These are phyloP conservation scores for Aspergillus niger DNA, from an alignment of 2,329 filamentous ascomycete species.

Conservation along the genomic window DNA sequence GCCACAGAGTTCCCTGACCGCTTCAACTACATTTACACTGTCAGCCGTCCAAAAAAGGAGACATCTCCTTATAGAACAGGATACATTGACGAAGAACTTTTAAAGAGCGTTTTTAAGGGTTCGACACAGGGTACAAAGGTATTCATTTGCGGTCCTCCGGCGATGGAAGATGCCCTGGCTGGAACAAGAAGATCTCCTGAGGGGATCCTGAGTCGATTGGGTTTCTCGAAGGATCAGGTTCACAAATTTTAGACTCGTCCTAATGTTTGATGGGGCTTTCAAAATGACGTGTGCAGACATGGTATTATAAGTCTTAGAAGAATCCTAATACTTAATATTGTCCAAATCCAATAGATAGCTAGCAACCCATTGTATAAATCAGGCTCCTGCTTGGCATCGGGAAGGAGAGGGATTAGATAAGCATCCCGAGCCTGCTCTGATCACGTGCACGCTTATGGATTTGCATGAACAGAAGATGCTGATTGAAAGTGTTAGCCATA, in stretches of 20 bases:
- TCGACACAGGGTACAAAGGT: slow-evolving; percentile 55
- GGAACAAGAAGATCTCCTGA: slow-evolving; percentile 38
- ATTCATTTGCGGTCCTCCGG: slow-evolving; percentile 69
- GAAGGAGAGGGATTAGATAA: background rate
- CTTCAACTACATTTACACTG: slow-evolving; percentile 60
- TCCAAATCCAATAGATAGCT: no score
- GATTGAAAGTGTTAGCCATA: background rate
- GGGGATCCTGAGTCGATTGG: slow-evolving; percentile 40
- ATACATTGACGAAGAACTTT: slow-evolving; percentile 59
- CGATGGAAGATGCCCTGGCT: slow-evolving; percentile 58
- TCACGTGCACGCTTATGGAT: background rate
- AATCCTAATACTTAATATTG: no score
- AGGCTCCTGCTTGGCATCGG: background rate
- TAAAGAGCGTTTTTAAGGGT: slow-evolving; percentile 53
- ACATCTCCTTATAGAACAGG: slow-evolving; percentile 33
- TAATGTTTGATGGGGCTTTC: no score
- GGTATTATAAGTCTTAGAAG: no score
- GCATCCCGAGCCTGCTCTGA: background rate
- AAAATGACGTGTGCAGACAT: no score
- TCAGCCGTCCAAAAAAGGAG: slow-evolving; percentile 46
- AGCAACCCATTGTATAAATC: no score
- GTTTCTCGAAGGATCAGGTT: slow-evolving; percentile 9
- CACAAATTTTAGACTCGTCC: slow-evolving; percentile 1
- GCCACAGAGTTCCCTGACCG: slow-evolving; percentile 55
- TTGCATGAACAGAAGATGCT: background rate